Conservation (phyloP, 768 basidiomycete species). For the Termitomyces sp. region DNA sequence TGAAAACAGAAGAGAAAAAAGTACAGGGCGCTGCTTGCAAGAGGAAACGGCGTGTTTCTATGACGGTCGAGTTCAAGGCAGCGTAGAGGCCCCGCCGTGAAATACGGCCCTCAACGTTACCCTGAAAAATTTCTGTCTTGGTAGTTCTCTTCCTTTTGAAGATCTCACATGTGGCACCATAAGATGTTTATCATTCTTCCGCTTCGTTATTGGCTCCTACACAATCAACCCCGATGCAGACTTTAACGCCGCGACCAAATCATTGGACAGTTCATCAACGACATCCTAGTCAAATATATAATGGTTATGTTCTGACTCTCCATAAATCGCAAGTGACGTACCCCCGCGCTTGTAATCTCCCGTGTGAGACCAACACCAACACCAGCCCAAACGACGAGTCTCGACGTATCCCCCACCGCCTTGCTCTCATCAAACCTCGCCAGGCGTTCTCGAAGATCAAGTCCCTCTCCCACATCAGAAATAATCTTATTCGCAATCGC, state of each 20-base stretch:
- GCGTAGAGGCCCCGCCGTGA: too few relatives aligned
- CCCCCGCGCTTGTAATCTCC: slow-evolving; percentile 2
- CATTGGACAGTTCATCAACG: background rate
- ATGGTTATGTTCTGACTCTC: background rate
- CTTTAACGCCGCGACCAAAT: background rate
- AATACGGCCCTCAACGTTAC: too few relatives aligned
- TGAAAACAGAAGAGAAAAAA: too few relatives aligned
- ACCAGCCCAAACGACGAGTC: slow-evolving; percentile 37
- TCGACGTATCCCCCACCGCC: slow-evolving; percentile 21
- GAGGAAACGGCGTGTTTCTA: too few relatives aligned
- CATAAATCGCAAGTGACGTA: background rate
- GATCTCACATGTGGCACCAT: too few relatives aligned
- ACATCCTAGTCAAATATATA: background rate
- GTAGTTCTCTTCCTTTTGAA: too few relatives aligned
- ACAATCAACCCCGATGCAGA: background rate
- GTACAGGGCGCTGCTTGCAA: too few relatives aligned
- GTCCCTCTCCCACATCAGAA: slow-evolving; percentile 15
- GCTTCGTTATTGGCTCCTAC: too few relatives aligned
- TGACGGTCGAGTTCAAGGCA: too few relatives aligned
- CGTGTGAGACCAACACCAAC: slow-evolving; percentile 28
- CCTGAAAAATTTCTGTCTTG: too few relatives aligned
- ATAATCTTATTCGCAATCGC: slow-evolving; percentile 2
- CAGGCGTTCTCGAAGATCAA: slow-evolving; percentile 21
- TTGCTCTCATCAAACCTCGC: slow-evolving; percentile 22
- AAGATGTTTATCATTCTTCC: too few relatives aligned